These are phyloP conservation scores for Brassica nigra DNA, from an alignment of 345 rosid genomes.

Conservation along the genomic window DNA sequence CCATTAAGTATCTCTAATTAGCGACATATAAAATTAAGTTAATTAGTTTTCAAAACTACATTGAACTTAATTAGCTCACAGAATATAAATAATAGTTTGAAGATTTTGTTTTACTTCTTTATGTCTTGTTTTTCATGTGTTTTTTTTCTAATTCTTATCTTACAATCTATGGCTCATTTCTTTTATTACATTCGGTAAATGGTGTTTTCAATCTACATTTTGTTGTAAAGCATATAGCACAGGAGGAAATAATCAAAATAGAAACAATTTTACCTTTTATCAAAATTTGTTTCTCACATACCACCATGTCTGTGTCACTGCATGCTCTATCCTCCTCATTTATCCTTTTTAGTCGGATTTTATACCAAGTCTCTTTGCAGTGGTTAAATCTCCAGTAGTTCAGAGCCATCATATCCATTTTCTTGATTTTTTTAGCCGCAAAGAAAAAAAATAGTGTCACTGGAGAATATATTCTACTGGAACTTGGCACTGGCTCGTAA, in stretches of 20 bases:
- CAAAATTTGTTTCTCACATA: background rate
- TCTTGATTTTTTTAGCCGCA: background rate
- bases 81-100: too few relatives aligned
- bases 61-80: too few relatives aligned
- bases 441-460: background rate
- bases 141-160: background rate
- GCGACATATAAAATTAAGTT: too few relatives aligned
- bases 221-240: too few relatives aligned
- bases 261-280: background rate
- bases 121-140: background rate
- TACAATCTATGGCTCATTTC: background rate
- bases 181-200: background rate
- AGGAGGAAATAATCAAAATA: too few relatives aligned
- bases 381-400: too few relatives aligned
- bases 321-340: background rate
- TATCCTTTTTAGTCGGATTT: background rate
- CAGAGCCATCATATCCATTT: background rate
- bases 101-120: too few relatives aligned
- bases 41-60: too few relatives aligned
- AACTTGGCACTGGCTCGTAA: background rate
- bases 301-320: background rate
- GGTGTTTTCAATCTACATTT: background rate
- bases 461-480: background rate
- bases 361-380: background rate
- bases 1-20: too few relatives aligned